Conservation (phyloP, 495 filamentous ascomycete species). For the Xylaria cubensis region DNA sequence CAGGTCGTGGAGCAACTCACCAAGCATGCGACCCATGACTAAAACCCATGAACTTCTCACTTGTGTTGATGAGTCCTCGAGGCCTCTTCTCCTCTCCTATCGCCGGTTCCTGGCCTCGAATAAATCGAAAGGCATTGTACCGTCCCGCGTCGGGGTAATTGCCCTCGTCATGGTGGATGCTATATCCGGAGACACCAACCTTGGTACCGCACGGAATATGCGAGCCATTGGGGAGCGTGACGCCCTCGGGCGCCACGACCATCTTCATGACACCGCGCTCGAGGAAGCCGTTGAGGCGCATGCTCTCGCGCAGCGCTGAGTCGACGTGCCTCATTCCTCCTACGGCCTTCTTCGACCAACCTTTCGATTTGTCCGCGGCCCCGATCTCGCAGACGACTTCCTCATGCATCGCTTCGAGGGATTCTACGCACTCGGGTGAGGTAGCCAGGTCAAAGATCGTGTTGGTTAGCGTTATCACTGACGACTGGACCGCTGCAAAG, state of each 20-base stretch:
- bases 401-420: conserved; percentile 35
- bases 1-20: conserved; percentile 30
- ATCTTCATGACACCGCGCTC: conserved; percentile 48
- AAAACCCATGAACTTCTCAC: conserved; percentile 45
- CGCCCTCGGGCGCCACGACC: conserved; percentile 47
- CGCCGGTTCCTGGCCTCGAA: conserved; percentile 25
- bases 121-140: conserved; percentile 51
- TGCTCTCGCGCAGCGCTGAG: conserved; percentile 48
- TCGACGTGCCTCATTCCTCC: conserved; percentile 46
- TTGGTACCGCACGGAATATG: conserved; percentile 46
- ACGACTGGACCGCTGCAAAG: conserved; percentile 57
- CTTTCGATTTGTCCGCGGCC: neutral
- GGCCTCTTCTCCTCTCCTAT: conserved; percentile 16
- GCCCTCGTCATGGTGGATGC: conserved; percentile 47
- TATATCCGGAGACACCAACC: conserved; percentile 47
- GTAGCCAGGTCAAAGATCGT: conserved; percentile 44
- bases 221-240: conserved; percentile 44
- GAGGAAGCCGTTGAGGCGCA: conserved; percentile 50
- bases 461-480: conserved; percentile 52
- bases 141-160: conserved; percentile 43
- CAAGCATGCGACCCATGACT: conserved; percentile 51
- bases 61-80: conserved; percentile 42
- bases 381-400: conserved; percentile 31
- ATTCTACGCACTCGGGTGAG: conserved; percentile 33
- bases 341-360: conserved; percentile 42